phyloP scores from a whole-genome alignment of 768 basidiomycete genomes.

The Boletus barrowsii region DNA sequence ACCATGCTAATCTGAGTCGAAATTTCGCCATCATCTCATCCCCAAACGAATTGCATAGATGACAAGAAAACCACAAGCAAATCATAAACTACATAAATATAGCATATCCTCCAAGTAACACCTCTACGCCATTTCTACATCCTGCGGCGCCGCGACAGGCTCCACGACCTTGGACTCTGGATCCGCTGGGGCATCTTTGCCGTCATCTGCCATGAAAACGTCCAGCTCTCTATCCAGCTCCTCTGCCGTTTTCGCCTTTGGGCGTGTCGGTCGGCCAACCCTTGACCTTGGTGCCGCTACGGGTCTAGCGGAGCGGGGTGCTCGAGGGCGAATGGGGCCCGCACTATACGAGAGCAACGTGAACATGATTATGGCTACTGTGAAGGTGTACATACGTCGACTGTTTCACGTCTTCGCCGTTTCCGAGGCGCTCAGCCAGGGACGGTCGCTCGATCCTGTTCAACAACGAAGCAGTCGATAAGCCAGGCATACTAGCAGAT shows the following conservation, averaged over 20 bases:
- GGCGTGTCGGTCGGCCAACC: conserved; percentile 32
- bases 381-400: conserved; percentile 12
- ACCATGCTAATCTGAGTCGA: neutral
- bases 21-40: neutral
- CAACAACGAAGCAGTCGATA: conserved; percentile 57
- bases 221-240: conserved; percentile 90
- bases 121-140: conserved; percentile 54
- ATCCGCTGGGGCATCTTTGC: conserved; percentile 20
- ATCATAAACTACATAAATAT: conserved; percentile 22
- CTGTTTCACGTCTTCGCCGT: conserved; percentile 35
- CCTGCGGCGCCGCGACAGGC: conserved; percentile 28
- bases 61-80: neutral
- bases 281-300: conserved; percentile 16
- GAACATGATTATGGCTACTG: neutral
- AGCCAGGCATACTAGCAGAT: conserved; percentile 42
- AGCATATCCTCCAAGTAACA: neutral
- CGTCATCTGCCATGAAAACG: conserved; percentile 71
- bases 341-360: conserved; percentile 8
- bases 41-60: neutral
- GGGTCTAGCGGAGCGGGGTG: conserved; percentile 21
- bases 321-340: conserved; percentile 47
- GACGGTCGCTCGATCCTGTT: conserved; percentile 75
- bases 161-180: conserved; percentile 15
- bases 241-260: conserved; percentile 70
- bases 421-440: conserved; percentile 61